Evolutionary conservation across 2,329 filamentous ascomycete species (phyloP), one percentile per base, ranked within the genome.

Genomic region (Verticillium klebahnii): DNA sequence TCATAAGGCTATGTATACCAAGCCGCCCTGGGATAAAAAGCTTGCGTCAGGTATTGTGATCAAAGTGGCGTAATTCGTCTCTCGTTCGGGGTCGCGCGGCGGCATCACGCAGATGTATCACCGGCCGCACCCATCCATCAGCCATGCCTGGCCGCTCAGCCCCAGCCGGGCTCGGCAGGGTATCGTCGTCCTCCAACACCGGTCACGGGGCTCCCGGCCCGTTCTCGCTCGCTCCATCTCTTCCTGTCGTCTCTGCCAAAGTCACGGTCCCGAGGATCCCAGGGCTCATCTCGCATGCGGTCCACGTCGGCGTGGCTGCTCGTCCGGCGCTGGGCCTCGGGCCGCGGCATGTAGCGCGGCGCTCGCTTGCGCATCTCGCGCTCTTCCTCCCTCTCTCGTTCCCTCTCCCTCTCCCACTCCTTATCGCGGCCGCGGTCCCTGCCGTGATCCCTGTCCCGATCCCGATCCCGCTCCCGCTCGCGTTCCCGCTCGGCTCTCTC

Each of bases 221-320:
- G 59, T 5, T 62, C 63, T 37, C 55, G 40, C 39, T 65, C 64
- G 29, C 62, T 66, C 61, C 62, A 66, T 8, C 63, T 59, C 56
- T 65, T 63, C 39, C 61, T 63, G n/a, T 66, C 64, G 9, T 65
- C 64, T 25, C 64, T 57, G 37, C 37, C 19, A 9, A 59, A 23
- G 7, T 65, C 64, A 19, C 64, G 64, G n/a, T 64, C 64, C 29
- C 63, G 59, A 34, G 59, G 50, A 31, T 65, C 63, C 64, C 64
- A 66, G 17, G 40, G 56, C 19, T 61, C 52, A 17, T 64, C 64
- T 17, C 63, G 59, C 63, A 65, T 62, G 8, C 80, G 73, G 63
- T 82, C 80, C 37, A 78, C 72, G 63, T 83, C 81, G 29, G 79
- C 78, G 63, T 82, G 80, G 66, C 80, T 83, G 70, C 80, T 82